A percentile compares a stretch with the other conserved stretches of the same genome.
Conservation (phyloP, 148 eudicot species). For the Rhododendron kiyosumense region DNA sequence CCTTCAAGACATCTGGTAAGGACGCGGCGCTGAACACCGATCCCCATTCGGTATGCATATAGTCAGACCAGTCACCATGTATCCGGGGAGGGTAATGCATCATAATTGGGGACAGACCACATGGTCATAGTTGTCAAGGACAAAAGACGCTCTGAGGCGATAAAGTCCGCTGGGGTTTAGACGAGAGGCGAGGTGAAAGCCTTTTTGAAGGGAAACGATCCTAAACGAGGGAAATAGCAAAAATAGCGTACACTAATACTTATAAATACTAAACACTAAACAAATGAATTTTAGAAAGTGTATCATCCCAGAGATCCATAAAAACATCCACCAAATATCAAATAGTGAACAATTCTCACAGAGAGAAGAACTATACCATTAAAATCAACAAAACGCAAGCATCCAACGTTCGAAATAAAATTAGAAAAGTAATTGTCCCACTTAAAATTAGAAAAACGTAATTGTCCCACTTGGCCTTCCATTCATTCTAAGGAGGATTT, state of each 20-base stretch:
- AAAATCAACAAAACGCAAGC: background rate
- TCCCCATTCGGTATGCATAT: background rate
- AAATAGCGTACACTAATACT: background rate
- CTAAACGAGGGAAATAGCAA: background rate
- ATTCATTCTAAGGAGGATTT: too few species aligned
- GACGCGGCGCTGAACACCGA: background rate
- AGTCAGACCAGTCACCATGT: background rate
- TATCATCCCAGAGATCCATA: too few species aligned
- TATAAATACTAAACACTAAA: background rate
- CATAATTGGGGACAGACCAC: background rate
- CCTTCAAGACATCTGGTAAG: background rate
- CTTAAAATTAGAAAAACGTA: too few species aligned
- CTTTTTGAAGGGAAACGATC: background rate
- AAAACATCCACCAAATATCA: background rate
- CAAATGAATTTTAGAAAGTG: background rate
- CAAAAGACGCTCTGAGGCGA: background rate
- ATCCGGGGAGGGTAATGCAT: background rate
- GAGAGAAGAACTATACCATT: background rate
- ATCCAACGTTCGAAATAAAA: too few species aligned
- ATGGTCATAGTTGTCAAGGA: background rate
- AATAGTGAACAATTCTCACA: background rate
- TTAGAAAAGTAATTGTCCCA: too few species aligned
- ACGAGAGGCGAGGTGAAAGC: background rate
- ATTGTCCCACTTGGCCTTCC: too few species aligned
- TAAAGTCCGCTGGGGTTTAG: background rate